Evolutionary conservation across 2,329 filamentous ascomycete species (phyloP).

Genomic region (Fusarium neocosmosporiellum): DNA sequence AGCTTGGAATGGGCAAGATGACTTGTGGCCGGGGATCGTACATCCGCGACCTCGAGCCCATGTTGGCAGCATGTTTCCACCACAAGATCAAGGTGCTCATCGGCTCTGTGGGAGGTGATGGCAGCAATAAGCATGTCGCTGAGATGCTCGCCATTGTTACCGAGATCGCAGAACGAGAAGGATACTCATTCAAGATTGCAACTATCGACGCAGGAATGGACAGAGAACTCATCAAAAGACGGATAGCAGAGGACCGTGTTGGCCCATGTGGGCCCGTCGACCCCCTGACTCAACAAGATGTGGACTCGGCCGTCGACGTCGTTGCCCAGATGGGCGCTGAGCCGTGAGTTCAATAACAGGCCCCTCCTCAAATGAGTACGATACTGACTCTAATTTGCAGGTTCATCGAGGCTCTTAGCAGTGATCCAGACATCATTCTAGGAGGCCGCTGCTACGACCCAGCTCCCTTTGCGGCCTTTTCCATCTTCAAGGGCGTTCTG

Average conservation of each 20-base stretch:
- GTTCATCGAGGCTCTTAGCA: slow-evolving; percentile 32
- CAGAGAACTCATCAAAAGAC: slow-evolving; percentile 42
- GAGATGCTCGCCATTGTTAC: slow-evolving; percentile 52
- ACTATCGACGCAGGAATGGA: slow-evolving; percentile 50
- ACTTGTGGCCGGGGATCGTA: slow-evolving; percentile 51
- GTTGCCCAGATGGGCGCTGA: slow-evolving; percentile 41
- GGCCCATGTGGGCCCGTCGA: slow-evolving; percentile 50
- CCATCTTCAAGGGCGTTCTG: slow-evolving; percentile 44
- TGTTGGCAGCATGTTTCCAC: slow-evolving; percentile 37
- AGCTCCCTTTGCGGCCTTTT: slow-evolving; percentile 53
- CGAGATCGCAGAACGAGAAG: slow-evolving; percentile 45
- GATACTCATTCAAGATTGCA: slow-evolving; percentile 45
- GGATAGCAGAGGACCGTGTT: slow-evolving; percentile 41
- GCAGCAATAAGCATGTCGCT: slow-evolving; percentile 51
- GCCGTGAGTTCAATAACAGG: slow-evolving; percentile 21
- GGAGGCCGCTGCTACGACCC: slow-evolving; percentile 54
- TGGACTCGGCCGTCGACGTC: slow-evolving; percentile 33
- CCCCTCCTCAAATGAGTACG: not conserved
- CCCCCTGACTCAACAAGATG: slow-evolving; percentile 37
- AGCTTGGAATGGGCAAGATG: slow-evolving; percentile 52
- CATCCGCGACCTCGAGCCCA: slow-evolving; percentile 50
- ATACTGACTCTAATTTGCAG: slow-evolving; percentile 5
- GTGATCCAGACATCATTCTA: slow-evolving; percentile 45
- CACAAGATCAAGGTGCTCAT: slow-evolving; percentile 45
- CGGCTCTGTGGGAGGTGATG: slow-evolving; percentile 55